phyloP scores from a whole-genome alignment of 257 asterid species.

The Lantana camara region DNA sequence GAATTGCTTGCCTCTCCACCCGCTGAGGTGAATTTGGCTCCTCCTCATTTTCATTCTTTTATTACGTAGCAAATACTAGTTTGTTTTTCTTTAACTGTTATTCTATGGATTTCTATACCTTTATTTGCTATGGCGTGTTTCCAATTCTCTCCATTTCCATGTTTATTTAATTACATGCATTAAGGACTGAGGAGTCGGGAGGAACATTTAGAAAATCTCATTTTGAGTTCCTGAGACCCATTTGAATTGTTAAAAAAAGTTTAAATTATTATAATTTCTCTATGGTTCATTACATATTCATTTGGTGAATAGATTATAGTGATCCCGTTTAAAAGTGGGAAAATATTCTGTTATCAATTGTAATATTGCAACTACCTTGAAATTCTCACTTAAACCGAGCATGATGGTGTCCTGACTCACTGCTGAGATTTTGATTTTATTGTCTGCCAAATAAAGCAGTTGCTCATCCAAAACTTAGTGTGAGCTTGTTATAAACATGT shows the following conservation, averaged over 20 bases:
- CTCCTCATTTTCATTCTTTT: not conserved
- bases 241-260: conserved; percentile 2
- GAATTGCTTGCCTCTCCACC: conserved; percentile 68
- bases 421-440: not conserved
- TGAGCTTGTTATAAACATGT: conserved; percentile 3
- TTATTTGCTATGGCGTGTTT: conserved; percentile 6
- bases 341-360: not conserved
- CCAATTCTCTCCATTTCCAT: not conserved
- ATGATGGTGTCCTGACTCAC: not conserved
- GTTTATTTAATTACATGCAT: not conserved
- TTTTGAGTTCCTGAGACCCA: not conserved
- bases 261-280: conserved; percentile 12
- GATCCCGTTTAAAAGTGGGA: not conserved
- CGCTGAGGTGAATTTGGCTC: conserved; percentile 51
- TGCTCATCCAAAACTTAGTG: not conserved
- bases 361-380: not conserved
- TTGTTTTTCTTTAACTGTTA: not conserved
- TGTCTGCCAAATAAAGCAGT: not conserved
- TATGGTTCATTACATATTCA: not conserved
- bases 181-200: too few relatives aligned
- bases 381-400: not conserved
- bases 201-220: too few relatives aligned
- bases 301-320: not conserved
- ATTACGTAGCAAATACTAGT: not conserved
- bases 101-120: not conserved